Evolutionary conservation across 768 basidiomycete species (phyloP), one percentile per base, ranked within the genome.

Genomic region (Clitopilus passeckerianus): DNA sequence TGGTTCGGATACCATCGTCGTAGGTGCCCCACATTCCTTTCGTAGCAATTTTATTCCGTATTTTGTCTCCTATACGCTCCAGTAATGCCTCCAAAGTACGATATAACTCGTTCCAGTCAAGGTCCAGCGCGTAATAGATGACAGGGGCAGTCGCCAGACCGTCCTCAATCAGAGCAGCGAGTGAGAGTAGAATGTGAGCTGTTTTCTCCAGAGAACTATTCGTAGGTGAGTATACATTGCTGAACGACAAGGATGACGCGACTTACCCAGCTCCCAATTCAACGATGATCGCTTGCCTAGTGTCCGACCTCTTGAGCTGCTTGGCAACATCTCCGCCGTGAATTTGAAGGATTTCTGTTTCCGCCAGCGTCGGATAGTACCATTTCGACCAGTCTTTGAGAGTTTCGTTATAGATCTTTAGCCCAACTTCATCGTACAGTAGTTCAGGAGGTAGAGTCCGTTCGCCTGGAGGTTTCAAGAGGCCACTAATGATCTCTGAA

Each of bases 161-260:
- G 16, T 34, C 15, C 18, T 7, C 34, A 1, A n/a, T 15, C 0
- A 57, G 37, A 24, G 34, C 2, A 5, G 60, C 52, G 5, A 60
- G 23, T 0, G 56, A 57, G 27, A 34, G 16, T 12, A 60, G 24
- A 12, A 60, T 57, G 1, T 55, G 34, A 18, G 60, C 43, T 0
- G 60, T 60, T 53, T 60, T 60, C 14, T 60, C 60, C 34, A 60
- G 56, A n/a, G 60, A 60, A 5, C 60, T 60, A 30, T 34, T 20
- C 10, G 12, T 22, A 18, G 10, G 12, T 50, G 20, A 18, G n/a
- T 23, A 9, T 5, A n/a, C 2, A 18, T 12, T 2, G 10, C 37
- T 15, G 10, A 20, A 2, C 18, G 20, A 20, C 20, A n/a, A 50
- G 46, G 27, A 30, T 50, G n/a, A 50, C 15, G 10, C 20, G 1